Conservation (phyloP, 1,139 yeast genomes). For the Meyerozyma athensensis region DNA sequence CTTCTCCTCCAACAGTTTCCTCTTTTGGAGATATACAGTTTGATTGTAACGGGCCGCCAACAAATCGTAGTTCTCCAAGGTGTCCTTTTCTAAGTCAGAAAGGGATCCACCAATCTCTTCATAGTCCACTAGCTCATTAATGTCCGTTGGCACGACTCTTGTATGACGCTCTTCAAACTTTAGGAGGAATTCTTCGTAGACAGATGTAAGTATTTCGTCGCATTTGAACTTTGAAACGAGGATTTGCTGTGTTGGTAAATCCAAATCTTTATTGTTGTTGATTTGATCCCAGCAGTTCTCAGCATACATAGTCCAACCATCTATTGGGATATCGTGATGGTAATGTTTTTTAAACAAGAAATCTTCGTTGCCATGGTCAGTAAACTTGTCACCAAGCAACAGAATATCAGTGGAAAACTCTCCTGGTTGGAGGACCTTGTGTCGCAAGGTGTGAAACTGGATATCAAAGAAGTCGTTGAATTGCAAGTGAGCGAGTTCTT, state of each 20-base stretch:
- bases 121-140: constrained; percentile 22
- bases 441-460: constrained; percentile 77
- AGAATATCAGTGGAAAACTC: constrained; percentile 64
- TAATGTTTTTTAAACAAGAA: constrained; percentile 63
- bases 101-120: constrained; percentile 39
- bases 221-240: constrained; percentile 92
- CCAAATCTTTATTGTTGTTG: constrained; percentile 86
- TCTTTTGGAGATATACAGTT: constrained; percentile 61
- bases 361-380: constrained; percentile 27
- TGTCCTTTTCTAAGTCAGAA: constrained; percentile 35
- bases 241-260: constrained; percentile 93
- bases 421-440: constrained; percentile 76
- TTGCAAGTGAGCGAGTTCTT: constrained; percentile 45
- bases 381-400: constrained; percentile 57
- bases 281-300: constrained; percentile 93
- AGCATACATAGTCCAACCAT: constrained; percentile 94
- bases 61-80: constrained; percentile 54
- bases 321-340: constrained; percentile 85
- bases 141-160: constrained; percentile 7
- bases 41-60: constrained; percentile 70
- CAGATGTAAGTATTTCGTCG: constrained; percentile 68
- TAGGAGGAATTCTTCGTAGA: constrained; percentile 43
- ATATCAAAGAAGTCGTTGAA: constrained; percentile 81
- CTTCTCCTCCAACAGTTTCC: constrained; percentile 41
- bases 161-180: constrained; percentile 23